Base-by-base conservation (phyloP, 2,329 filamentous ascomycete species). In the Allantophomopsis cytisporea region DNA sequence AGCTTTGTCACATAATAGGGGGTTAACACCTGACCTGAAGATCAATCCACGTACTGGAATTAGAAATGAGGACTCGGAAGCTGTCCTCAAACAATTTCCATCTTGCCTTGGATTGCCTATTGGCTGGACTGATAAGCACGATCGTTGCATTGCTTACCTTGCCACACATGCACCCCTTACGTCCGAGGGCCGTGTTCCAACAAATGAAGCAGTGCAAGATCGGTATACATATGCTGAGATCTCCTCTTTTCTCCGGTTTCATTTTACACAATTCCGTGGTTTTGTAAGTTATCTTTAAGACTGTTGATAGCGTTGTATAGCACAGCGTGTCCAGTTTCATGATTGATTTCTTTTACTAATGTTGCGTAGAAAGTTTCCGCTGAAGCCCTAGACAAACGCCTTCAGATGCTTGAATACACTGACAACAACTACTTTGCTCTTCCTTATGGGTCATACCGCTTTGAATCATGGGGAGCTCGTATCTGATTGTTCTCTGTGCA, bases 121-220 rank as follows among this genome's bases (percentile, higher is more conserved):
- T 16, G 30, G 36, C 7, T 53, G 49, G 51, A 44, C 40, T 15
- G 4, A 35, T 8, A 43, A 43, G 20, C 49, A 54, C 23, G 51
- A 52, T 21, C 45, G 45, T 6, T 51, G 52, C 40, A 53, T 54
- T 18, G 45, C 49, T 1, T 54, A 53, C 34, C 43, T 53, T 7
- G 44, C 48, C 12, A 54, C 48, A 0, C 51, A 53, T 35, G 47
- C 49, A 2, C 51, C 50, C 12, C 37, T 53, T 8, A 49, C 49
- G 7, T 35, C 33, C 7, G 37, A 45, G 8, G 48, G 48, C 1
- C 39, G 23, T 11, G 36, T 51, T 4, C 49, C 47, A 14, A 13
- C 21, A 7, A 31, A 41, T 14, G 49, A 51, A 31, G 47, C 47
- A 40, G 38, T n/a, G 14, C 36, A 31, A n/a, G 47, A 50, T 37